Evolutionary conservation across 805 yeast genomes (phyloP).

Genomic region (Isabelozyma pseudorhagii): DNA sequence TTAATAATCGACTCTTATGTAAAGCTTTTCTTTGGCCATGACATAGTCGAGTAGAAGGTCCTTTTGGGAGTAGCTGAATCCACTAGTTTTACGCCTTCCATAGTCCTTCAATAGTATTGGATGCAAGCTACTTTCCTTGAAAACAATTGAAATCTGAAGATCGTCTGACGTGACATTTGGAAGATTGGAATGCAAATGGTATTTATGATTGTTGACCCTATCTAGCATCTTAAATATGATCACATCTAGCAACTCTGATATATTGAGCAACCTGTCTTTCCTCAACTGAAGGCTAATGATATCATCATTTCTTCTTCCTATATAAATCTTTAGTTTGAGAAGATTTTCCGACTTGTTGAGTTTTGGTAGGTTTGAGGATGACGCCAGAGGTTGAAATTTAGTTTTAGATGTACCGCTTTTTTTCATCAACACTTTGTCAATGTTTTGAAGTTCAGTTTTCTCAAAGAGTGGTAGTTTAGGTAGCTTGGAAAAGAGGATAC

Average conservation of each 20-base stretch:
- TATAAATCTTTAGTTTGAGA: constrained; percentile 13
- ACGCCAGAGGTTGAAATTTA: background rate
- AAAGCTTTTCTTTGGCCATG: constrained; percentile 15
- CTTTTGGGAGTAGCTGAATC: background rate
- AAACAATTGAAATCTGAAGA: constrained; percentile 11
- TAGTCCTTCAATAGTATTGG: constrained; percentile 13
- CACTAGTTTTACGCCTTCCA: background rate
- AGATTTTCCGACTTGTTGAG: background rate
- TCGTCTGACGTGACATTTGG: constrained; percentile 10
- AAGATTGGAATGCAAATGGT: background rate
- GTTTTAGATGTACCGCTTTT: background rate
- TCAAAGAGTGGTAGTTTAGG: background rate
- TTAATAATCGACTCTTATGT: constrained; percentile 13
- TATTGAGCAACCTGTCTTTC: constrained; percentile 11
- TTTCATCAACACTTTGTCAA: background rate
- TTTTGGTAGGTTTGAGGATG: background rate
- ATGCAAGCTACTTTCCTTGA: constrained; percentile 13
- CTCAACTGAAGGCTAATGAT: constrained; percentile 15
- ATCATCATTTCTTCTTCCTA: constrained; percentile 10
- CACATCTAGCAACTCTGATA: constrained; percentile 14
- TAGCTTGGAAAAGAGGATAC: background rate
- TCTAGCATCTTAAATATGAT: constrained; percentile 11
- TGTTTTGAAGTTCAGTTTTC: background rate
- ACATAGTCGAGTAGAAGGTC: constrained; percentile 20
- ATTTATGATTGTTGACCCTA: constrained; percentile 4